Conservation (phyloP, 768 basidiomycete species). For the Inosperma sp. region DNA sequence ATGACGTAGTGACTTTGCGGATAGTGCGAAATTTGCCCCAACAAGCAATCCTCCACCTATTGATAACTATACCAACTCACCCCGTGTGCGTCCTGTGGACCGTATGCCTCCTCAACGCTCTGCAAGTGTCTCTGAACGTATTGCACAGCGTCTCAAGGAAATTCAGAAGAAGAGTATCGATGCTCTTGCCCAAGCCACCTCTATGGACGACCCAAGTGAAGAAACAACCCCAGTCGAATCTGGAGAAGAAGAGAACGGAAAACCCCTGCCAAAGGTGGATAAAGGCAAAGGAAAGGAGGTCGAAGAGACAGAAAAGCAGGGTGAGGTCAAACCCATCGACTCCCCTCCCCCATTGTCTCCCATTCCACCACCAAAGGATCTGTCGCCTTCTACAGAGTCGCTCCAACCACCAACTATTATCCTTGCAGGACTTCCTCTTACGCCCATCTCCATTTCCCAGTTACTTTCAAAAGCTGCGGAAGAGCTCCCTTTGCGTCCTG, state of each 20-base stretch:
- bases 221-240: conserved; percentile 25
- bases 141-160: conserved; percentile 76
- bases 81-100: conserved; percentile 57
- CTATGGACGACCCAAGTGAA: conserved; percentile 30
- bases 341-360: conserved; percentile 68
- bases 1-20: conserved; percentile 6
- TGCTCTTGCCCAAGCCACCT: conserved; percentile 28
- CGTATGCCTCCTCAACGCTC: conserved; percentile 57
- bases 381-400: conserved; percentile 37
- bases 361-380: conserved; percentile 45
- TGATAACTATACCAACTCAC: conserved; percentile 82
- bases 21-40: conserved; percentile 85
- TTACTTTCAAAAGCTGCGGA: conserved; percentile 66
- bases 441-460: conserved; percentile 59
- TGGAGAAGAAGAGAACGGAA: conserved; percentile 18
- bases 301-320: conserved; percentile 29
- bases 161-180: conserved; percentile 58
- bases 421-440: conserved; percentile 69
- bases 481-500: conserved; percentile 64
- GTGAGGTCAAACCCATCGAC: conserved; percentile 20
- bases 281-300: conserved; percentile 76
- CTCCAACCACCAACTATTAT: conserved; percentile 44
- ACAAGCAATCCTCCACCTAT: conserved; percentile 43
- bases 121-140: conserved; percentile 82
- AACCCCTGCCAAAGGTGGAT: conserved; percentile 57